Conservation (phyloP, 148 eudicot genomes). For the Agrostemma githago region DNA sequence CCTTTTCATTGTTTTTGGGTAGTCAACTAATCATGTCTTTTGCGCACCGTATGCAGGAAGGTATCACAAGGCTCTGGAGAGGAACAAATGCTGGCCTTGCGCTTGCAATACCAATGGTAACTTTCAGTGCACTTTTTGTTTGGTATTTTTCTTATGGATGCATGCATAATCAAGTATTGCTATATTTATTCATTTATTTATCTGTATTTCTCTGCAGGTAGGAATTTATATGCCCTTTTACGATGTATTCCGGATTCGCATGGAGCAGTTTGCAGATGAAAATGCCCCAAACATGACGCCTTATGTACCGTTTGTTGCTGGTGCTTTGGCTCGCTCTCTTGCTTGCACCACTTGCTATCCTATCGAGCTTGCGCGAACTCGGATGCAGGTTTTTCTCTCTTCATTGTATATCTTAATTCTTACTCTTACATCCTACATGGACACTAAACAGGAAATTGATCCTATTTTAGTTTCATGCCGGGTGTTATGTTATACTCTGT, state of each 20-base stretch:
- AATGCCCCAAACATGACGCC: conserved; percentile 66
- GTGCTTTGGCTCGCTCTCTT: conserved; percentile 82
- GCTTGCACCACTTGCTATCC: conserved; percentile 92
- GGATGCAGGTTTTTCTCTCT: conserved; percentile 69
- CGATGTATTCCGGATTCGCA: conserved; percentile 59
- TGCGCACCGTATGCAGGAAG: conserved; percentile 57
- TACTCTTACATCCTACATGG: neutral
- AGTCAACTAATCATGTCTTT: neutral
- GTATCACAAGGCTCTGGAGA: conserved; percentile 80
- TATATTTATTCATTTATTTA: neutral
- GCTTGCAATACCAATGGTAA: conserved; percentile 93
- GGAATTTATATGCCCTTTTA: conserved; percentile 92
- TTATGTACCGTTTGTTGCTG: conserved; percentile 73
- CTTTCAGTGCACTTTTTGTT: conserved; percentile 3
- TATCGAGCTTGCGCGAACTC: conserved; percentile 86
- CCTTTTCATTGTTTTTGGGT: neutral
- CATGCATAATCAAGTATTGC: neutral
- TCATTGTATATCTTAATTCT: neutral
- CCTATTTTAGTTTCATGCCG: neutral
- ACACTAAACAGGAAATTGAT: neutral
- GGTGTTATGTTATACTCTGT: neutral
- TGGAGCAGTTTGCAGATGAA: conserved; percentile 48
- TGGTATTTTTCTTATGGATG: neutral
- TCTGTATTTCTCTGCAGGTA: conserved; percentile 42
- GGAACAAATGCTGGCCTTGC: conserved; percentile 97